A percentile compares a stretch with the other conserved stretches of the same genome.
Evolutionary conservation across 495 filamentous ascomycete genomes (phyloP).

Genomic region (Hypomontagnella submonticulosa): DNA sequence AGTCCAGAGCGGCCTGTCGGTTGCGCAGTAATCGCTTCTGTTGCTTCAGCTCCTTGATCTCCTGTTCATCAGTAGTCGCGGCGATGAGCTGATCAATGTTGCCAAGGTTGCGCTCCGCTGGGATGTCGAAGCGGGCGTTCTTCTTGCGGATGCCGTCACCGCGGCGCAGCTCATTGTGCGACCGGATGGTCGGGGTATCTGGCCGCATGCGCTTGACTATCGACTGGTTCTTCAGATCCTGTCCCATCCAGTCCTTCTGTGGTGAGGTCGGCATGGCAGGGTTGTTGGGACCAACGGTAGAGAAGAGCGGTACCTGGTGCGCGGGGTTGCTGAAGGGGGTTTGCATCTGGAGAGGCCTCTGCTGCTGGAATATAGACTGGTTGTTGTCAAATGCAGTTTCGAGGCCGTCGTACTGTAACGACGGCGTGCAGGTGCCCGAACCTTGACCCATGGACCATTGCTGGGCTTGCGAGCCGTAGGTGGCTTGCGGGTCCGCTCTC

Average conservation of each 20-base stretch:
- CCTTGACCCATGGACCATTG: slow-evolving; percentile 70
- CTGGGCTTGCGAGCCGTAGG: slow-evolving; percentile 60
- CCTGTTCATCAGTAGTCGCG: slow-evolving; percentile 87
- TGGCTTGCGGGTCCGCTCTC: slow-evolving; percentile 47
- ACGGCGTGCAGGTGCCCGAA: slow-evolving; percentile 60
- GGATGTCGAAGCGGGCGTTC: slow-evolving; percentile 98
- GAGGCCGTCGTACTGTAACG: slow-evolving; percentile 70
- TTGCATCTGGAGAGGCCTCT: slow-evolving; percentile 56
- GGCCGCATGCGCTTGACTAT: slow-evolving; percentile 77
- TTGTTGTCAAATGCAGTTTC: slow-evolving; percentile 69
- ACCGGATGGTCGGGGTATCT: slow-evolving; percentile 77
- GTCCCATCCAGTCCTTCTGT: slow-evolving; percentile 64
- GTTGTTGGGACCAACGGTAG: slow-evolving; percentile 55
- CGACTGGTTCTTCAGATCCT: slow-evolving; percentile 67
- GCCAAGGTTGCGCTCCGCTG: slow-evolving; percentile 87
- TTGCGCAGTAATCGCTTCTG: slow-evolving; percentile 96
- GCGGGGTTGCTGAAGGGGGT: slow-evolving; percentile 63
- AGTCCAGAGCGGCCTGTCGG: slow-evolving; percentile 96
- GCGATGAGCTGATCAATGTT: slow-evolving; percentile 96
- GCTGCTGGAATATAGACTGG: slow-evolving; percentile 63
- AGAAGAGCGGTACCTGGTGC: slow-evolving; percentile 63
- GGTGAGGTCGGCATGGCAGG: slow-evolving; percentile 62
- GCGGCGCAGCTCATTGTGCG: slow-evolving; percentile 81
- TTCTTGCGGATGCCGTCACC: slow-evolving; percentile 98
- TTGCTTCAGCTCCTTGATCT: slow-evolving; percentile 98